Conservation (phyloP, 1,284 basidiomycete species). For the Apiotrichum siamense region DNA sequence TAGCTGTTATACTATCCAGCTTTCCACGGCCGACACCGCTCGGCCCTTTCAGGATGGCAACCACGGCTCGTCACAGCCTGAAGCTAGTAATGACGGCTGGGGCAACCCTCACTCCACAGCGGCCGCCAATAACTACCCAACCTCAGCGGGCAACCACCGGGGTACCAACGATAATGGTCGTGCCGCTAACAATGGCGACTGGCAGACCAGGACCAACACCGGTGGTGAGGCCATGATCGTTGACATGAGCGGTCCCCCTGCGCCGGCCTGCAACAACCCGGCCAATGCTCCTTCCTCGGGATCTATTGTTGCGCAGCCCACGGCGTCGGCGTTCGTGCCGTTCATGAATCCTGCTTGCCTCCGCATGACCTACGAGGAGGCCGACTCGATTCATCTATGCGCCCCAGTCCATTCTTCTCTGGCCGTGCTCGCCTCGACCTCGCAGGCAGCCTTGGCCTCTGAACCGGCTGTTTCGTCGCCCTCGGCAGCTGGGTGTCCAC, state of each 20-base stretch:
- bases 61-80: background rate
- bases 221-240: background rate
- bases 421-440: no score
- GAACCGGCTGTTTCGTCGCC: no score
- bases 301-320: no score
- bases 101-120: background rate
- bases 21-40: background rate
- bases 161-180: background rate
- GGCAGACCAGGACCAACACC: background rate
- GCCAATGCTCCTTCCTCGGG: no score
- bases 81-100: background rate
- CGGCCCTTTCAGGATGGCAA: background rate
- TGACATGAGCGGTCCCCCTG: background rate
- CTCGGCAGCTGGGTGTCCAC: no score
- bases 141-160: background rate
- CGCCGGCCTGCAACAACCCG: background rate
- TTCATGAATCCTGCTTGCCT: slow-evolving; percentile 8
- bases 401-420: no score
- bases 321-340: background rate
- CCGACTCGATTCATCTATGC: no score
- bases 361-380: no score
- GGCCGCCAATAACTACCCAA: background rate
- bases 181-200: background rate
- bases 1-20: background rate
- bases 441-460: no score